Percentiles rank a stretch among this genome's conserved stretches.
Conservation (phyloP, 2,329 filamentous ascomycete species). For the Colletotrichum zoysiae region DNA sequence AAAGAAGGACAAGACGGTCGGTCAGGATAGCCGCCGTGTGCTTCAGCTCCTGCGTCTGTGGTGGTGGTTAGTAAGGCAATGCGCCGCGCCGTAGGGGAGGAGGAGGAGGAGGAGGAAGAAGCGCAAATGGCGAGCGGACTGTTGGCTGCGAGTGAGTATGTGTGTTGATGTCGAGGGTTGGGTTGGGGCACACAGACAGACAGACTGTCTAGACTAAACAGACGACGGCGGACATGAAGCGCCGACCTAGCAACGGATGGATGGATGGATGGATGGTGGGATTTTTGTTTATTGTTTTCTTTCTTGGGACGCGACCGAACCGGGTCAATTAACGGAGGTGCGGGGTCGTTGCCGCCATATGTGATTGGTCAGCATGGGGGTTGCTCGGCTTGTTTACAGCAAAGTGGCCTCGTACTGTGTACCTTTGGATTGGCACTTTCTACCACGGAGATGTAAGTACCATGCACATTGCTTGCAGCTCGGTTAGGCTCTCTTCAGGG, state of each 20-base stretch:
- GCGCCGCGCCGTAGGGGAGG: conserved; percentile 16
- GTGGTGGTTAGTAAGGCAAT: conserved; percentile 30
- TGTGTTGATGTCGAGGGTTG: background rate
- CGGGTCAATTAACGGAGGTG: conserved; percentile 22
- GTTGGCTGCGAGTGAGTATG: background rate
- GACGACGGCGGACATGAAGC: conserved; percentile 9
- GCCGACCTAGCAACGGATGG: conserved; percentile 48
- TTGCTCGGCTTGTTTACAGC: background rate
- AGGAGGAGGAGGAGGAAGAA: background rate
- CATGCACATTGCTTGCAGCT: no score
- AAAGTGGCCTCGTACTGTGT: no score
- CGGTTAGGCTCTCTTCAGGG: conserved; percentile 4
- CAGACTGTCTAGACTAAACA: background rate
- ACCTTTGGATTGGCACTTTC: no score
- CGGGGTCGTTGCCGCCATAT: background rate
- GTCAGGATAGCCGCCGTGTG: background rate
- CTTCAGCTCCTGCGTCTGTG: background rate
- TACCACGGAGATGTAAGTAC: no score
- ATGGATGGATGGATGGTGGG: no score
- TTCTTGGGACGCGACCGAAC: conserved; percentile 38
- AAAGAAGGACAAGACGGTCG: background rate
- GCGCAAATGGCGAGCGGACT: conserved; percentile 7
- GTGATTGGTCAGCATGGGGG: background rate
- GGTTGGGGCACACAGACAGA: no score
- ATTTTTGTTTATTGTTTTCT: conserved; percentile 50